Conservation (phyloP, 352 stramenopile genomes). For the Phytophthora multivora region DNA sequence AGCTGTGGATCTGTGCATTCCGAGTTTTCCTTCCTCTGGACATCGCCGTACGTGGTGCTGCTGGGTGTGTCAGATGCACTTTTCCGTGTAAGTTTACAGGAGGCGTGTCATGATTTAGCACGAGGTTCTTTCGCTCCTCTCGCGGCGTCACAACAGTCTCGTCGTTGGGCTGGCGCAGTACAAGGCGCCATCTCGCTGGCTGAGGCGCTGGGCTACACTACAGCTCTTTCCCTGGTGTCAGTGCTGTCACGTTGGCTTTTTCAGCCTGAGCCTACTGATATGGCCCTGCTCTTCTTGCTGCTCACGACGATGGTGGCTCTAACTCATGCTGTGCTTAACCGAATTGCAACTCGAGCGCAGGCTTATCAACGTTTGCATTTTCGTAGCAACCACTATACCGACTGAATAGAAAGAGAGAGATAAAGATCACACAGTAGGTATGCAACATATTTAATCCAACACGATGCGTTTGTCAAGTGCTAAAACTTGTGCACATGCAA, state of each 20-base stretch:
- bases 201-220: constrained; percentile 57
- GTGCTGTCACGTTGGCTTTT: constrained; percentile 72
- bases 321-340: constrained; percentile 53
- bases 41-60: constrained; percentile 56
- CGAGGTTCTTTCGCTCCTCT: constrained; percentile 13
- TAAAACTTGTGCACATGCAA: constrained; percentile 16
- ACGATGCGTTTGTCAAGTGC: constrained; percentile 10
- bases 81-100: constrained; percentile 65
- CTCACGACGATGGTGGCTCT: constrained; percentile 62
- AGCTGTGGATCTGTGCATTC: constrained; percentile 34
- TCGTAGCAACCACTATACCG: background rate
- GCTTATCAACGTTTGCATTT: constrained; percentile 26
- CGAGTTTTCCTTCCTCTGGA: constrained; percentile 65
- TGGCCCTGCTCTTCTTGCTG: constrained; percentile 69
- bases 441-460: constrained; percentile 37
- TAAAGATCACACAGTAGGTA: constrained; percentile 1
- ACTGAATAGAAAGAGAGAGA: background rate
- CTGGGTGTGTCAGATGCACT: constrained; percentile 61
- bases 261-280: constrained; percentile 48
- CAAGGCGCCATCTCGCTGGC: constrained; percentile 55
- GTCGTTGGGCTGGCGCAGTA: constrained; percentile 49
- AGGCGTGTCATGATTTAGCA: constrained; percentile 53
- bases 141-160: constrained; percentile 6
- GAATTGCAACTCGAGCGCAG: constrained; percentile 28
- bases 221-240: constrained; percentile 55